Evolutionary conservation across 179 eudicot genomes (phyloP), one percentile per base, ranked within the genome.

Genomic region (Nepenthes alata): DNA sequence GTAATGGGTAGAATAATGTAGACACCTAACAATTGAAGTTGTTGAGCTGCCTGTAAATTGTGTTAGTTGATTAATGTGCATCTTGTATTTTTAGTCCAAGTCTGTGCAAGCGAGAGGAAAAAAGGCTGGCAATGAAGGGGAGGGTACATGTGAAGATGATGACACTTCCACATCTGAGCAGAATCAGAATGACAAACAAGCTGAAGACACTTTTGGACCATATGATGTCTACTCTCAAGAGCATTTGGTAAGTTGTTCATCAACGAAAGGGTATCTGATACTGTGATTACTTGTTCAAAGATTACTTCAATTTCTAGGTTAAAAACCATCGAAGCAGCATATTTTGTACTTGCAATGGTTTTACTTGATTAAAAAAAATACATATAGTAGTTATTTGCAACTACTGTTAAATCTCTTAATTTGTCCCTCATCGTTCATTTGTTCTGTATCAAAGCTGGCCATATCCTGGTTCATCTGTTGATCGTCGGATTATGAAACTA

Each of bases 81-180:
- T 62, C 37, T 61, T 36, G 35, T 14, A 14, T 61, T 73, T 35
- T 10, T 71, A 91, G 98, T 70, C 76, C 61, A 91, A 86, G 71
- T 13, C 83, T 65, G 65, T 75, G 52, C 96, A 75, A 61, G 37
- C 74, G 59, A 82, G 89, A 53, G 82, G 67, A 16, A 86, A 81
- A 79, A 91, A 76, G 74, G 73, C 64, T 64, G 95, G 83, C 53
- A 76, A 75, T 61, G 98, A 83, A 61, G 83, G 81, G 51, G 89
- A 91, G 52, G 63, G 58, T 10, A 64, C 67, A 62, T 13, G 62
- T 58, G 87, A 81, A 68, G 93, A 72, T 72, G 88, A 84, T 61
- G 87, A 78, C 52, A 71, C 80, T 67, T 81, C 81, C 48, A 71
- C 79, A 49, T 72, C 83, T 51, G 89, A 84, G 71, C 85, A 68